Evolutionary conservation across 1,284 basidiomycete species (phyloP), one percentile per base, ranked within the genome.

Genomic region (Bondarzewia mesenterica): DNA sequence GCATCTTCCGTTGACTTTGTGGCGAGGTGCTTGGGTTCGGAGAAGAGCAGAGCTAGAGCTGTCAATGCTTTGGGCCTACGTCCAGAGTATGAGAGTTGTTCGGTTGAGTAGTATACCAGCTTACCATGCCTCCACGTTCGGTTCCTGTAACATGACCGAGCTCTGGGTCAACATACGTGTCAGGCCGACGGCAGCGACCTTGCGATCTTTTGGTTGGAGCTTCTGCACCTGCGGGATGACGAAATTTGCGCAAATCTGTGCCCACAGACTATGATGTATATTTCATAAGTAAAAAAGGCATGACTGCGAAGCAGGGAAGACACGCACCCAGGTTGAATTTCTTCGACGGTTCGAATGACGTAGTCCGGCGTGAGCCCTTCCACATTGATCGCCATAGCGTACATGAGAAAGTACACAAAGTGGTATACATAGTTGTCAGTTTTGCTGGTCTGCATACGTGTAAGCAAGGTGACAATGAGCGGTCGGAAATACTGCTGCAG

Each of bases 361-460:
- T 81, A 86, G 59, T 96, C 89, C 0, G 93, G 86, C 0, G 73
- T 74, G 23, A 89, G 66, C 1, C 85, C 89, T 1, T 82, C 77
- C 21, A 82, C 79, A 48, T 87, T 74, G 54, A 96, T 66, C 6
- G 90, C 90, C 63, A 87, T 78, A 15, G 78, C 70, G 63, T 82
- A 88, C 29, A 85, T 69, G 49, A 95, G 65, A 66, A 96, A 93
- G 58, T 82, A 76, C 8, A 89, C 78, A 59, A 97, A 88, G 43
- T 82, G 77, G 60, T 93, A 90, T 7, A 86, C 82, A 64, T 89
- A 96, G 63, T 83, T 88, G 53, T 94, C 86, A 27, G 94, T 96
- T 65, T 93, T 93, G 69, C 80, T 91, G 20, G 78, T 78, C 60
- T 97, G 93, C 67, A 98, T 75, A 44, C 93, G 70, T 7, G 82